Evolutionary conservation across 192 early-diverging fungal genomes (phyloP), one percentile per base, ranked within the genome.

Genomic region (Coemansia sp.): DNA sequence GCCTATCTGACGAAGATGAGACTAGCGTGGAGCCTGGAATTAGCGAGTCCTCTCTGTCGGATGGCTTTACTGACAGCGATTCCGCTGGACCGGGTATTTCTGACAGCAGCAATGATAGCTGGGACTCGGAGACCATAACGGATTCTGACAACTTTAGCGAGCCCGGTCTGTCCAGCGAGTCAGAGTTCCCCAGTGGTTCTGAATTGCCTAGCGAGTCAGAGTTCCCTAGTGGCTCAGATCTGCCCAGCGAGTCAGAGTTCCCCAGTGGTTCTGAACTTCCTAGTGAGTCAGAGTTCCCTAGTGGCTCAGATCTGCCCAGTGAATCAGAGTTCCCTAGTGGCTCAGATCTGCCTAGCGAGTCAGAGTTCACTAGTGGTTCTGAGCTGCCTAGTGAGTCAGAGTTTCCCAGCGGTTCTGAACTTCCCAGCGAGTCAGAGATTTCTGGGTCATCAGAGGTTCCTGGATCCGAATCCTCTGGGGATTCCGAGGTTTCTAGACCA

Each of bases 41-140:
- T 34, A 34, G 32, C 6, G 32, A 34, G 32, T 7, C 32, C 6
- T 34, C 32, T 34, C 32, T 34, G 31, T 32, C 42, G 16, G 31
- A 17, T 17, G 42, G 36, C 20, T 45, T 11, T 16, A 34, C 8
- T 16, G 40, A 38, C 21, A 26, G 45, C 45, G 45, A 18, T 15
- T 53, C 37, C 3, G 14, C 12, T 38, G 10, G 18, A 18, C 23
- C 37, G 2, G 38, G 51, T 6, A 23, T n/a, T n/a, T 6, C 40
- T 41, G 42, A 44, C 9, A 21, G 11, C 8, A 49, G 47, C 47
- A 49, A 30, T 31, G 47, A 32, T 15, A 17, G 17, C 23, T 49
- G 47, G 47, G 47, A 49, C 6, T 49, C 47, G 12, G 47, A 49
- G 47, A 49, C 47, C 16, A 17, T 49, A 6, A 32, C 28, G 7